phyloP scores from a whole-genome alignment of 2,329 filamentous ascomycete species.

The Hortaea sp. region DNA sequence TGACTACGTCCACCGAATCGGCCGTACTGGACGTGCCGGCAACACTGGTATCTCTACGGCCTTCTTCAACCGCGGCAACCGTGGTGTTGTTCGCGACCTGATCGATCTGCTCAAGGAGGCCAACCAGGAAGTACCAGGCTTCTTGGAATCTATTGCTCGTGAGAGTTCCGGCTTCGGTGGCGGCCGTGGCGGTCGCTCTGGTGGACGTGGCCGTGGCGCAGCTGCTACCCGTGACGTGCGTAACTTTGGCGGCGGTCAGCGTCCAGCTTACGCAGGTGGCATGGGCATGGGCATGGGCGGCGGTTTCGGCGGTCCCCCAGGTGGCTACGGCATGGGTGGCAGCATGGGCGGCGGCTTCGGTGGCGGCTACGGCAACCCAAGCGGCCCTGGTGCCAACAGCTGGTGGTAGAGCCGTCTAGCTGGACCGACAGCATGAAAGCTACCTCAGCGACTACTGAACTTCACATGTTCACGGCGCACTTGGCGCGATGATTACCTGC shows the following conservation, averaged over 20 bases:
- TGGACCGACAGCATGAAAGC: not conserved
- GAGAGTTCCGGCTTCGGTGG: slow-evolving; percentile 78
- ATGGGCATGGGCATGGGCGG: slow-evolving; percentile 35
- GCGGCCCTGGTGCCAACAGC: slow-evolving; percentile 44
- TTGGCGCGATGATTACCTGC: slow-evolving; percentile 19
- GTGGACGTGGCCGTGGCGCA: slow-evolving; percentile 60
- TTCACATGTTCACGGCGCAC: slow-evolving; percentile 7
- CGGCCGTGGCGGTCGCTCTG: slow-evolving; percentile 51
- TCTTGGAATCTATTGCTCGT: slow-evolving; percentile 94
- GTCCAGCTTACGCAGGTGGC: slow-evolving; percentile 52
- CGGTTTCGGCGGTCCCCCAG: slow-evolving; percentile 33
- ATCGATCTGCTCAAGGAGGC: slow-evolving; percentile 98
- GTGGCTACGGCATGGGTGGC: slow-evolving; percentile 34
- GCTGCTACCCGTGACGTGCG: slow-evolving; percentile 79
- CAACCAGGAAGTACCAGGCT: slow-evolving; percentile 88
- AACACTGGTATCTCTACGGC: slow-evolving; percentile 98
- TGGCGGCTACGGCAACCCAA: slow-evolving; percentile 60
- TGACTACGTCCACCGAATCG: slow-evolving; percentile 97
- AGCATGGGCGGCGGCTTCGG: slow-evolving; percentile 42
- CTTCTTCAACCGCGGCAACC: slow-evolving; percentile 99
- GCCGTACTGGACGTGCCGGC: slow-evolving; percentile 98
- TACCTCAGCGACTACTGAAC: not conserved
- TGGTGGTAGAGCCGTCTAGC: slow-evolving; percentile 48
- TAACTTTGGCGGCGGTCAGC: slow-evolving; percentile 36
- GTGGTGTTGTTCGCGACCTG: slow-evolving; percentile 90